Conservation (phyloP, 768 basidiomycete species). For the Rossbeevera mucosa region DNA sequence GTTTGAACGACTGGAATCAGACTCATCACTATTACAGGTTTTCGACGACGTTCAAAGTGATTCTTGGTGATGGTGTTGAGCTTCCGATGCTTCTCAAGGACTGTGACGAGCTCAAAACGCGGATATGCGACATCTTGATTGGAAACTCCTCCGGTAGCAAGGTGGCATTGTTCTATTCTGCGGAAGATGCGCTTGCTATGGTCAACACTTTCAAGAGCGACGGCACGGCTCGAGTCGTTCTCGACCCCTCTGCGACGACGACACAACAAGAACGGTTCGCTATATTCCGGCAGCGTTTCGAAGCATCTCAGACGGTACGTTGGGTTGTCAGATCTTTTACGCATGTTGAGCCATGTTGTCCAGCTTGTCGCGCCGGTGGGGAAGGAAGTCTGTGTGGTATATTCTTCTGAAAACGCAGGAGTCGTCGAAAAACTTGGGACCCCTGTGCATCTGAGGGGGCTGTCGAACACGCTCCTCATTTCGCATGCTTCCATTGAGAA, state of each 20-base stretch:
- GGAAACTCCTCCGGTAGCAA: constrained; percentile 36
- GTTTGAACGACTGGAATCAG: background rate
- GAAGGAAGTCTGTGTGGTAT: constrained; percentile 51
- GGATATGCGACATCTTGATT: constrained; percentile 37
- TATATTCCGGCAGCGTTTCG: constrained; percentile 46
- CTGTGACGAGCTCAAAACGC: constrained; percentile 28
- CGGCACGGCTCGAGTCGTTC: constrained; percentile 45
- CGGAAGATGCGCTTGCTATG: constrained; percentile 43
- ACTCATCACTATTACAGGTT: constrained; percentile 15
- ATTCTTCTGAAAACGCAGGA: constrained; percentile 46
- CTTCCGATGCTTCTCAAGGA: constrained; percentile 49
- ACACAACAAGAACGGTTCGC: constrained; percentile 45
- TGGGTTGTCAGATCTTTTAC: background rate
- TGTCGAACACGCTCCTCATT: constrained; percentile 45
- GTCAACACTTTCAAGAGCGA: constrained; percentile 49
- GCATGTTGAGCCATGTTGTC: background rate
- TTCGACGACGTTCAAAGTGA: constrained; percentile 40
- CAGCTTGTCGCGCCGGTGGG: constrained; percentile 59
- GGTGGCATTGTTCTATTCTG: constrained; percentile 59
- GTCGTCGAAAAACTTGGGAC: constrained; percentile 49
- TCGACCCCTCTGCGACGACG: constrained; percentile 37
- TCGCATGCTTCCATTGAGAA: constrained; percentile 56
- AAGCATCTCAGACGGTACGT: constrained; percentile 51
- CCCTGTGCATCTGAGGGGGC: constrained; percentile 40
- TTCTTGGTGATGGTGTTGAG: constrained; percentile 45